Conservation (phyloP, 768 basidiomycete species). For the Leccinellum luteum region DNA sequence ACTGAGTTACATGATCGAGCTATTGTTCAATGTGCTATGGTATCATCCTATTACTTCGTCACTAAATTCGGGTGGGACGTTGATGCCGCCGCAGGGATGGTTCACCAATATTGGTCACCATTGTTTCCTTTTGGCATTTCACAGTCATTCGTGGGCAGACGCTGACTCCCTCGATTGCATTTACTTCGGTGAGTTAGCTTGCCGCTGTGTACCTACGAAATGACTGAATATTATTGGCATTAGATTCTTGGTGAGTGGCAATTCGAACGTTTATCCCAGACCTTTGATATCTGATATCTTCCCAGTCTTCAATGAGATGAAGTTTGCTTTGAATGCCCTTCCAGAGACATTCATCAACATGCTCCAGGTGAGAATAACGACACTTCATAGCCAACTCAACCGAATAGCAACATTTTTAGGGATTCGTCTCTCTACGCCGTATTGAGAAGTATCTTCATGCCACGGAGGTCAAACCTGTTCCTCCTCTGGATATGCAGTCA, state of each 20-base stretch:
- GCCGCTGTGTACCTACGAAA: neutral
- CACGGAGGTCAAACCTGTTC: constrained; percentile 66
- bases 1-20: constrained; percentile 85
- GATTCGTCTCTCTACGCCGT: constrained; percentile 80
- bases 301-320: constrained; percentile 82
- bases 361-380: constrained; percentile 55
- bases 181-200: constrained; percentile 54
- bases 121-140: constrained; percentile 69
- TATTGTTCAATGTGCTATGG: constrained; percentile 58
- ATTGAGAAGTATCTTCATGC: constrained; percentile 86
- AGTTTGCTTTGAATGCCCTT: constrained; percentile 81
- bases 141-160: constrained; percentile 65
- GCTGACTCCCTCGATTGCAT: constrained; percentile 82
- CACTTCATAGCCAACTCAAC: neutral
- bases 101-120: constrained; percentile 56
- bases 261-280: neutral
- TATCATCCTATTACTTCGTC: constrained; percentile 15
- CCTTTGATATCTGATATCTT: constrained; percentile 1
- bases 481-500: constrained; percentile 54
- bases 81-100: constrained; percentile 32
- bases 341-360: constrained; percentile 91
- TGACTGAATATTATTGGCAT: neutral
- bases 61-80: neutral
- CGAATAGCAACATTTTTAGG: constrained; percentile 35
- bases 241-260: constrained; percentile 41